Conservation (phyloP, 495 filamentous ascomycete species). For the Penicillium atrosanguineum region DNA sequence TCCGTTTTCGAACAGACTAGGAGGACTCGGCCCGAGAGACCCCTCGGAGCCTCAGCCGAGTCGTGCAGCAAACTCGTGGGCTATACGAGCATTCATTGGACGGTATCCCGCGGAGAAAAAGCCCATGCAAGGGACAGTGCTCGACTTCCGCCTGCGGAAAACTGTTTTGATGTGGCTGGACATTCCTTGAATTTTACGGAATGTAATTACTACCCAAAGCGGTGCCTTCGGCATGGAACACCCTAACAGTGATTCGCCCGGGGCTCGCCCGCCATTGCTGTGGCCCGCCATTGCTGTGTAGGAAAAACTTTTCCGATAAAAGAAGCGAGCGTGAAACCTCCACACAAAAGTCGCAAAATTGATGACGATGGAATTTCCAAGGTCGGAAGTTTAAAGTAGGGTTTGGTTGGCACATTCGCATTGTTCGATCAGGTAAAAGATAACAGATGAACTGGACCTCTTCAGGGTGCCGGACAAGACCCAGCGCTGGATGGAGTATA, state of each 20-base stretch:
- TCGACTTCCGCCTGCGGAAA: background rate
- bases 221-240: background rate
- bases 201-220: conserved; percentile 8
- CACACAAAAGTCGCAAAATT: background rate
- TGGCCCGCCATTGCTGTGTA: background rate
- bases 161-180: conserved; percentile 13
- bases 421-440: too few relatives aligned
- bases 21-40: background rate
- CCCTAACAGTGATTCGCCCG: background rate
- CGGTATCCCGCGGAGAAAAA: background rate
- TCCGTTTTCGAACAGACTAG: conserved; percentile 4
- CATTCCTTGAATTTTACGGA: conserved; percentile 7
- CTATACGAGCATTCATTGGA: background rate
- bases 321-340: background rate
- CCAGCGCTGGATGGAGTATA: too few relatives aligned
- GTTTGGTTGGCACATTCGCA: too few relatives aligned
- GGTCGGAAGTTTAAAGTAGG: too few relatives aligned
- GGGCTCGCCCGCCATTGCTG: background rate
- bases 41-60: background rate
- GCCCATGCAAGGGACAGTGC: background rate
- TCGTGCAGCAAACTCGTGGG: background rate
- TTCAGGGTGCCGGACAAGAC: too few relatives aligned
- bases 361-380: background rate
- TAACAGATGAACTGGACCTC: too few relatives aligned
- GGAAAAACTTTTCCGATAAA: background rate